These are phyloP conservation scores for Coemansia sp. DNA, from an alignment of 192 early-diverging fungal genomes.

Conservation along the genomic window DNA sequence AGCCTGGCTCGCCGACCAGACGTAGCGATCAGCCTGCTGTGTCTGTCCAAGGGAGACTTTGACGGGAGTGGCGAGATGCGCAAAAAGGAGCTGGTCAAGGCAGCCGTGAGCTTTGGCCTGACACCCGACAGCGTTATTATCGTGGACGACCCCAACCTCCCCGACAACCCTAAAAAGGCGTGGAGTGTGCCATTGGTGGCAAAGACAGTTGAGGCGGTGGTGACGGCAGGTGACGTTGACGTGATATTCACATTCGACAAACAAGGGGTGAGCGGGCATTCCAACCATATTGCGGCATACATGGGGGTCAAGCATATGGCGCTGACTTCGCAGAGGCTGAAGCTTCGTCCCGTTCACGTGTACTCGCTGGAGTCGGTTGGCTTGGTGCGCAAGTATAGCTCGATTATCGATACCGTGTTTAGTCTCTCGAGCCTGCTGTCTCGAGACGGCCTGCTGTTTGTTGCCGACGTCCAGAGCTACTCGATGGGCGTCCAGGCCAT, in stretches of 20 bases:
- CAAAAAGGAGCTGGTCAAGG: conserved; percentile 46
- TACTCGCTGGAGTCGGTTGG: conserved; percentile 60
- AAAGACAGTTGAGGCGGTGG: conserved; percentile 59
- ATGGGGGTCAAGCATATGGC: conserved; percentile 64
- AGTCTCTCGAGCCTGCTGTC: conserved; percentile 18
- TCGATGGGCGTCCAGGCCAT: conserved; percentile 65
- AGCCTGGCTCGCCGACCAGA: conserved; percentile 52
- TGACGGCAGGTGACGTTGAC: conserved; percentile 58
- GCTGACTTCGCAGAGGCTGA: conserved; percentile 53
- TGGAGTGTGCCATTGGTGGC: conserved; percentile 66
- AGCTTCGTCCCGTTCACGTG: conserved; percentile 50
- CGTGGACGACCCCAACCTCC: conserved; percentile 55
- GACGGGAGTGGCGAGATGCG: conserved; percentile 48
- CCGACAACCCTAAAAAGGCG: conserved; percentile 63
- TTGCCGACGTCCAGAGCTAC: conserved; percentile 61
- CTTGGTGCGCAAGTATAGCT: conserved; percentile 59
- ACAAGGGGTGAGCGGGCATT: conserved; percentile 84
- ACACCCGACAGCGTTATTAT: conserved; percentile 51
- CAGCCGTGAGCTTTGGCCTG: conserved; percentile 40
- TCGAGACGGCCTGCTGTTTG: conserved; percentile 49
- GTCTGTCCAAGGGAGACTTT: conserved; percentile 76
- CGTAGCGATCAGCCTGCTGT: conserved; percentile 69
- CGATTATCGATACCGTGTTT: conserved; percentile 54
- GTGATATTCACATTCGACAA: conserved; percentile 86
- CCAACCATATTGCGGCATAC: conserved; percentile 82